These are phyloP conservation scores for Obba rivulosa DNA, from an alignment of 768 basidiomycete genomes.

Conservation along the genomic window DNA sequence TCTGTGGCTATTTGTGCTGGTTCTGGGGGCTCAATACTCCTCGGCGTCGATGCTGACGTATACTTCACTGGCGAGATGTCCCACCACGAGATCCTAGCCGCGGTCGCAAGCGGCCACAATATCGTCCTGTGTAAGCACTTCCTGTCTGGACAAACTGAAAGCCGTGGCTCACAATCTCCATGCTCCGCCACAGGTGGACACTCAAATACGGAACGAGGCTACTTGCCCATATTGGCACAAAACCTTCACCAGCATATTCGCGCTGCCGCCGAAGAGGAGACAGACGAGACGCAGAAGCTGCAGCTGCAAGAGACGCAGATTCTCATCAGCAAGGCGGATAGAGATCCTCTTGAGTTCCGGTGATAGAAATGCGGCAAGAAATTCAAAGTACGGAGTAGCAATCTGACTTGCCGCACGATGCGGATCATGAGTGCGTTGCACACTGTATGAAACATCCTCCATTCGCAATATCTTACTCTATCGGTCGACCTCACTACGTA, in stretches of 20 bases:
- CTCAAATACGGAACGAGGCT: constrained; percentile 93
- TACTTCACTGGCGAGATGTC: constrained; percentile 92
- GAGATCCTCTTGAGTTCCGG: constrained; percentile 61
- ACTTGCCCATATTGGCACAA: constrained; percentile 68
- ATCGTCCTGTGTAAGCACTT: constrained; percentile 73
- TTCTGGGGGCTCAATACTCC: constrained; percentile 74
- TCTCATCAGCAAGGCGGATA: constrained; percentile 65
- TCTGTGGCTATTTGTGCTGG: constrained; percentile 92
- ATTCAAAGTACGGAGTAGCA: not conserved
- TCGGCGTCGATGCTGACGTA: constrained; percentile 71
- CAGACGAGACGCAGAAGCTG: constrained; percentile 26
- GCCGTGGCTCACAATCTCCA: constrained; percentile 5
- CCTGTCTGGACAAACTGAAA: not conserved
- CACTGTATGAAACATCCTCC: not conserved
- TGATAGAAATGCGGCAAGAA: constrained; percentile 30
- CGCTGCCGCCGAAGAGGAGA: constrained; percentile 29
- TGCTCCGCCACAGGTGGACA: constrained; percentile 62
- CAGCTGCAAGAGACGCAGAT: constrained; percentile 42
- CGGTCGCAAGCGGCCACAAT: constrained; percentile 68
- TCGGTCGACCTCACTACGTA: constrained; percentile 40
- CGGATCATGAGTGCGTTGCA: not conserved
- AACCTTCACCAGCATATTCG: constrained; percentile 52
- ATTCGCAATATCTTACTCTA: constrained; percentile 19
- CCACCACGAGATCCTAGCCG: constrained; percentile 86
- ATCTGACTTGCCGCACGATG: not conserved